Conservation (phyloP, 495 filamentous ascomycete species). For the Xylaria flabelliformis region DNA sequence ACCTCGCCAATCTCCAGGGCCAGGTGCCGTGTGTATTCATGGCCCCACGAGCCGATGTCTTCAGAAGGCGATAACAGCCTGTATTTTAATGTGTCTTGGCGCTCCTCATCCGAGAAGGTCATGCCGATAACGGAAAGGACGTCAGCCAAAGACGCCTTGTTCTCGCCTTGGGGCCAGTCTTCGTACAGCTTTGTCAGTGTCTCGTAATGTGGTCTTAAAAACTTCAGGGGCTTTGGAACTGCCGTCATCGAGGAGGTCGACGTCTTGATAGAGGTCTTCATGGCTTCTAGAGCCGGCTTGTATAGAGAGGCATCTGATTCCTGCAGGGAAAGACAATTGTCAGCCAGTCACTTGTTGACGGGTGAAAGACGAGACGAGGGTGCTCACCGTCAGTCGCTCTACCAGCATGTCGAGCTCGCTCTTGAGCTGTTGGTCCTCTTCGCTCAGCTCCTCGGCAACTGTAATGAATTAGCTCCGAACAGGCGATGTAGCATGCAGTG, state of each 20-base stretch:
- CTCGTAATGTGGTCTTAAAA: conserved; percentile 94
- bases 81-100: conserved; percentile 94
- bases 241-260: conserved; percentile 99
- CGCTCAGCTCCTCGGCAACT: conserved; percentile 84
- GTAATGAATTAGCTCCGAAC: conserved; percentile 35
- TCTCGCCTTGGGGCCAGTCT: conserved; percentile 78
- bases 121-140: conserved; percentile 97
- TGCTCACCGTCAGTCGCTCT: conserved; percentile 84
- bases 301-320: conserved; percentile 89
- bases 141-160: conserved; percentile 91
- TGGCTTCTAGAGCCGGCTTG: conserved; percentile 87
- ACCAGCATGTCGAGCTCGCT: conserved; percentile 98
- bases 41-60: conserved; percentile 96
- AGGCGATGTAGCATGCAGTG: conserved; percentile 19
- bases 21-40: conserved; percentile 97
- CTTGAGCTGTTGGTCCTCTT: conserved; percentile 98
- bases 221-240: conserved; percentile 97
- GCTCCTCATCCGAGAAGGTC: conserved; percentile 97
- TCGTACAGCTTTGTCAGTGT: conserved; percentile 85
- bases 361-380: neutral
- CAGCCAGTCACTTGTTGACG: neutral
- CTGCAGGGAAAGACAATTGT: conserved; percentile 49
- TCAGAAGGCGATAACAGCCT: conserved; percentile 85
- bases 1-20: conserved; percentile 96
- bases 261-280: conserved; percentile 97